Evolutionary conservation across 306 rosid species (phyloP).

Genomic region (Cicer arietinum): DNA sequence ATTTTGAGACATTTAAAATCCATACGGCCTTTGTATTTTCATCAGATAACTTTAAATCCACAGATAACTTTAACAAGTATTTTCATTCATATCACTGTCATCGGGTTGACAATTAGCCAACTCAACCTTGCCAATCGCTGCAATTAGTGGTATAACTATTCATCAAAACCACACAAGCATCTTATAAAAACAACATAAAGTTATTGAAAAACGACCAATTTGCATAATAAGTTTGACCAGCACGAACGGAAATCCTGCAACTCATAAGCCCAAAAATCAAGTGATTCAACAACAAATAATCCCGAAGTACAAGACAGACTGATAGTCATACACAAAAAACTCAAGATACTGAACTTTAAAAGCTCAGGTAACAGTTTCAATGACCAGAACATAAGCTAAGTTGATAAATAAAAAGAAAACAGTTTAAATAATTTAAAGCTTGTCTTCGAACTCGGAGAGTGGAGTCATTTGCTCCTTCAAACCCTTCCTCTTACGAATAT

Average conservation of each 20-base stretch:
- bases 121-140: not conserved
- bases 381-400: not conserved
- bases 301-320: not conserved
- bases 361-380: conserved; percentile 1
- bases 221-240: not conserved
- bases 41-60: no score
- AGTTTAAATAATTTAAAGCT: conserved; percentile 49
- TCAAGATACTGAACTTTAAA: conserved; percentile 2
- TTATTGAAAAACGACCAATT: not conserved
- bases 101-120: not conserved
- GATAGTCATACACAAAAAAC: conserved; percentile 7
- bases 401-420: not conserved
- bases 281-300: not conserved
- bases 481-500: conserved; percentile 94
- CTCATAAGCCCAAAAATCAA: not conserved
- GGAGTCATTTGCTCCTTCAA: conserved; percentile 93
- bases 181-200: not conserved
- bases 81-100: no score
- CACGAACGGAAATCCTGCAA: conserved; percentile 14
- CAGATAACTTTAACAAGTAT: no score
- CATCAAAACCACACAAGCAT: not conserved
- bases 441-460: conserved; percentile 78
- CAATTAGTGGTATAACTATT: not conserved
- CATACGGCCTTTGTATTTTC: no score
- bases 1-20: no score